A percentile compares a stretch with the other conserved stretches of the same genome.
Evolutionary conservation across 441 rosid species (phyloP).

Genomic region (Erysimum pusillum): DNA sequence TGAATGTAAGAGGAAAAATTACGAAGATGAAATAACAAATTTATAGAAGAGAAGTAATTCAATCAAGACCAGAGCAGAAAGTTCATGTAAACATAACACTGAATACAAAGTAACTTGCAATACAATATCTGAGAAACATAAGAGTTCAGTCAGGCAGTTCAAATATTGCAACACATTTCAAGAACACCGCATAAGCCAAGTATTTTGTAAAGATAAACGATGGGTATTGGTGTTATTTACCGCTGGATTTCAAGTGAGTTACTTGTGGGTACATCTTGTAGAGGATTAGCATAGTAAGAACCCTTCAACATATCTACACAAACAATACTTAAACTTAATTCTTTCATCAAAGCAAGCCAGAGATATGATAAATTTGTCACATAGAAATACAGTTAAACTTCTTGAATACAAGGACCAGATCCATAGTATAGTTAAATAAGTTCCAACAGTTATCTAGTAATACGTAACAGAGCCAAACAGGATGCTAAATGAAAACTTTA

Average conservation of each 20-base stretch:
- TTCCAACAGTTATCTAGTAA: neutral
- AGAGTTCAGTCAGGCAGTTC: neutral
- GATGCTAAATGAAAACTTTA: neutral
- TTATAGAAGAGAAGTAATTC: neutral
- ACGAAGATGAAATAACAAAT: slow-evolving; percentile 7
- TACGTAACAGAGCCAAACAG: neutral
- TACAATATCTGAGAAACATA: neutral
- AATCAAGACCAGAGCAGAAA: neutral
- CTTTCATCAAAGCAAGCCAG: slow-evolving; percentile 17
- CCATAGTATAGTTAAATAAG: neutral
- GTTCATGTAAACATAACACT: neutral
- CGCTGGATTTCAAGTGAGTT: slow-evolving; percentile 58
- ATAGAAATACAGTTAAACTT: slow-evolving; percentile 1
- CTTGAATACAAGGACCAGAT: neutral
- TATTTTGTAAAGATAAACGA: slow-evolving; percentile 20
- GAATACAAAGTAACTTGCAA: neutral
- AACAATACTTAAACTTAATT: neutral
- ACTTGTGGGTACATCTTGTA: slow-evolving; percentile 78
- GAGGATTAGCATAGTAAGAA: slow-evolving; percentile 89
- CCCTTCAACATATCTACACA: slow-evolving; percentile 82
- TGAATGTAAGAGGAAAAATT: slow-evolving; percentile 18
- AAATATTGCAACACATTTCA: slow-evolving; percentile 18
- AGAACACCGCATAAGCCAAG: slow-evolving; percentile 4
- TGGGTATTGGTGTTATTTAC: slow-evolving; percentile 52
- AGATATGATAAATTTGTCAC: slow-evolving; percentile 7